Evolutionary conservation across 2,329 filamentous ascomycete species (phyloP), one percentile per base, ranked within the genome.

Genomic region (Colletotrichum lentis): DNA sequence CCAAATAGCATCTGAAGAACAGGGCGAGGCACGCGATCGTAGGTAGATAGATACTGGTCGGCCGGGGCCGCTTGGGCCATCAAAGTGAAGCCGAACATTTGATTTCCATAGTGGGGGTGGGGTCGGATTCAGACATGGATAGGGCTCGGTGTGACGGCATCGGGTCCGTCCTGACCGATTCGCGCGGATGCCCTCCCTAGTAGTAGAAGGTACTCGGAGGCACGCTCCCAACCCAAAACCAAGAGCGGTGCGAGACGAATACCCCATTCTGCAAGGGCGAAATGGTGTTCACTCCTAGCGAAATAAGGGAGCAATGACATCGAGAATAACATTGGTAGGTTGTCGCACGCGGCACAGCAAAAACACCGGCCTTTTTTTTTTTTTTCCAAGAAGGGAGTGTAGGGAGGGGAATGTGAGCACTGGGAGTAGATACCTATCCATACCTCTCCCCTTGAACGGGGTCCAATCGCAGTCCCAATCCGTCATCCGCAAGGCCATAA

Each of bases 381-480:
- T 8, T 35, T 35, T 35, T 2, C n/a, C n/a, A 10, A 10, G 2
- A 35, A 35, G 49, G 63, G 47, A 65, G 44, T 20, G 53, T 47
- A 27, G 20, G 14, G 46, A 27, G 16, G 10, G 41, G 7, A 58
- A 46, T 46, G 43, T 20, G 39, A 62, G 53, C 41, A 66, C 53
- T 62, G 35, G 39, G 50, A 54, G 58, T 35, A 62, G 57, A 50
- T 54, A 41, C 43, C 31, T 24, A 49, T 58, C 63, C n/a, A n/a
- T n/a, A n/a, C 57, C 43, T 66, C 31, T 31, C 58, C 57, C 63
- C 57, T 50, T 66, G 58, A 66, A 22, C 49, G 35, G 58, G 35
- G 18, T 49, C 46, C 35, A 50, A 35, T 62, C 56, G 44, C 27
- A 46, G 55, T 22, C 39, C 31, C 43, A 61, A 62, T 62, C 53